These are phyloP conservation scores for Cardamine occulta DNA, from an alignment of 345 rosid genomes.

Conservation along the genomic window DNA sequence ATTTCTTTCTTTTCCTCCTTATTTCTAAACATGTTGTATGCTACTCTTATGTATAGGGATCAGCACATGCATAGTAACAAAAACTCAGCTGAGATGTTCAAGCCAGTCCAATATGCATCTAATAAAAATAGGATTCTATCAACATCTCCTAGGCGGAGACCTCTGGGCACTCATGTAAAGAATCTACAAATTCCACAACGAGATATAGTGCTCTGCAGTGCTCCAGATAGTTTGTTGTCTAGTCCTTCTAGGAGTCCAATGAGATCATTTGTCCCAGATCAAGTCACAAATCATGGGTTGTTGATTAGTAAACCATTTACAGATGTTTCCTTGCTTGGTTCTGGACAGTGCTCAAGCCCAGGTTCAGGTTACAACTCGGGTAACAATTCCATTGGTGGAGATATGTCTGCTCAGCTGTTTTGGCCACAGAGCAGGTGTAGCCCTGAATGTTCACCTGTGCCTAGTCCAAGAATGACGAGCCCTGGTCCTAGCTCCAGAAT, in stretches of 20 bases:
- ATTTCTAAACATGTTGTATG: slow-evolving; percentile 30
- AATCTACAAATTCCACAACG: slow-evolving; percentile 71
- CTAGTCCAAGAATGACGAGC: slow-evolving; percentile 95
- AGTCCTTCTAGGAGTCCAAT: slow-evolving; percentile 99
- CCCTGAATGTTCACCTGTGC: slow-evolving; percentile 93
- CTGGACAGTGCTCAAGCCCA: slow-evolving; percentile 98
- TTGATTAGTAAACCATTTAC: slow-evolving; percentile 74
- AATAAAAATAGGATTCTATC: slow-evolving; percentile 54
- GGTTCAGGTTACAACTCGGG: slow-evolving; percentile 97
- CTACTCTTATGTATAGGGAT: slow-evolving; percentile 60
- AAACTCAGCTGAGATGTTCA: slow-evolving; percentile 62
- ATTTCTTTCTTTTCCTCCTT: slow-evolving; percentile 1
- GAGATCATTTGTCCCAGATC: slow-evolving; percentile 74
- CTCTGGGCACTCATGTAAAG: slow-evolving; percentile 59
- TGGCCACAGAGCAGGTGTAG: slow-evolving; percentile 96
- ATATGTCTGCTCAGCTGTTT: slow-evolving; percentile 81
- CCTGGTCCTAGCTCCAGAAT: slow-evolving; percentile 98
- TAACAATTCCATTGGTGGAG: slow-evolving; percentile 94
- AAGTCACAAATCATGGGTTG: slow-evolving; percentile 63
- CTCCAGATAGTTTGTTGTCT: slow-evolving; percentile 95
- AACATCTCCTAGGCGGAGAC: slow-evolving; percentile 69
- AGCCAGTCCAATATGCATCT: slow-evolving; percentile 54
- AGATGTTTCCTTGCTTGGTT: slow-evolving; percentile 78
- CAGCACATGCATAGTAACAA: slow-evolving; percentile 49
- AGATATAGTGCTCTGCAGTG: slow-evolving; percentile 64